Percentiles rank a stretch among this genome's conserved stretches.
phyloP scores from a whole-genome alignment of 2,329 filamentous ascomycete species.

The Ceratocystis diversiconidia region DNA sequence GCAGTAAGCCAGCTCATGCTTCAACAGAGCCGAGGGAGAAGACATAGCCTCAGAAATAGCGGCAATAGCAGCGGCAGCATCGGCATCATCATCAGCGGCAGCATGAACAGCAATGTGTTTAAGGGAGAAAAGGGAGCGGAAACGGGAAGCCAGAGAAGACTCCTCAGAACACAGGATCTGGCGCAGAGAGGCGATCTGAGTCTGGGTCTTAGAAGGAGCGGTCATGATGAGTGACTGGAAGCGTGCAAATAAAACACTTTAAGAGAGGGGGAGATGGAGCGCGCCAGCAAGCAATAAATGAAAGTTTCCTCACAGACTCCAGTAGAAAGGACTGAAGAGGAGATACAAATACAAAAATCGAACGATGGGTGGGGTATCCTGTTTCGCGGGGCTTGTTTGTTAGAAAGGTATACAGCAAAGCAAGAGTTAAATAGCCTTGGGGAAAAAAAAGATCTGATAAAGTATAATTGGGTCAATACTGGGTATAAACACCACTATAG shows the following conservation, averaged over 20 bases:
- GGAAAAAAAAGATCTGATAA: conserved; percentile 12
- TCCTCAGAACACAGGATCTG: conserved; percentile 66
- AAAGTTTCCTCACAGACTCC: neutral
- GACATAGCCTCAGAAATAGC: conserved; percentile 80
- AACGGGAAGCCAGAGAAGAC: conserved; percentile 72
- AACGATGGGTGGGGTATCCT: conserved; percentile 11
- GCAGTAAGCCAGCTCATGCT: conserved; percentile 96
- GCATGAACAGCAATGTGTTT: conserved; percentile 82
- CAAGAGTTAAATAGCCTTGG: neutral
- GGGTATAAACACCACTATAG: neutral
- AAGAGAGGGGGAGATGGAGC: neutral
- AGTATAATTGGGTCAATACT: neutral
- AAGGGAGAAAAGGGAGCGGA: conserved; percentile 92
- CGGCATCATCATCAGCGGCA: conserved; percentile 46
- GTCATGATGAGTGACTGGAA: conserved; percentile 10
- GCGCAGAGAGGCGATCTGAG: conserved; percentile 50
- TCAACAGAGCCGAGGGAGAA: conserved; percentile 77
- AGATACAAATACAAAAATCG: neutral
- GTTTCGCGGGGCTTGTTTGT: neutral
- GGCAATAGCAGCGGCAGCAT: conserved; percentile 41
- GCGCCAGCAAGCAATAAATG: neutral
- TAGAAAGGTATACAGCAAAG: neutral
- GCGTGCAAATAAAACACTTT: neutral
- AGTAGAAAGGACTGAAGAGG: neutral
- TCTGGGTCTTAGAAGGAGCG: conserved; percentile 18